These are phyloP conservation scores for Hsuehochloa calcarea DNA, from an alignment of 176 grass and related monocot species.

Conservation along the genomic window DNA sequence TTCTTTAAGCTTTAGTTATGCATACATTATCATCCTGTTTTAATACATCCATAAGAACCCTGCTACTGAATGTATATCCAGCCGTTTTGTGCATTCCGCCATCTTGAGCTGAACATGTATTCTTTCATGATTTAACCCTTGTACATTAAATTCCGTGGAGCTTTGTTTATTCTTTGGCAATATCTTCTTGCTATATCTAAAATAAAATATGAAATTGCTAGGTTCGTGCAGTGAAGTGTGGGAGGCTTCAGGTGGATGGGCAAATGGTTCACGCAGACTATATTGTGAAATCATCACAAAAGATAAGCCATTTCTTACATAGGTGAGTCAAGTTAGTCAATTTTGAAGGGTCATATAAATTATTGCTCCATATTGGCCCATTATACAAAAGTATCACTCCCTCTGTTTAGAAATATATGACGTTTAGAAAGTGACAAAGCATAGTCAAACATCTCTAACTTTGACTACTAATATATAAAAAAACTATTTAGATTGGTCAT, in stretches of 20 bases:
- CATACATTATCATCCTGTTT: neutral
- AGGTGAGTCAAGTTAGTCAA: constrained; percentile 44
- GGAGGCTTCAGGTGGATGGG: constrained; percentile 90
- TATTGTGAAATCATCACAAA: constrained; percentile 72
- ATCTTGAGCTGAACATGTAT: neutral
- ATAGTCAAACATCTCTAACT: neutral
- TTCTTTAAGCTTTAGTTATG: neutral
- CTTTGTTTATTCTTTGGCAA: neutral
- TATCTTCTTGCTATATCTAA: constrained; percentile 8
- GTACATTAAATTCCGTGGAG: neutral
- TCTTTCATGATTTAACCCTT: neutral
- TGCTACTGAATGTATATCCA: neutral
- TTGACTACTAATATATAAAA: neutral
- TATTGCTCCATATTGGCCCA: neutral
- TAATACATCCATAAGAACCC: neutral
- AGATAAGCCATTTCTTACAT: constrained; percentile 95
- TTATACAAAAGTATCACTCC: neutral
- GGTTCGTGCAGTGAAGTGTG: constrained; percentile 68
- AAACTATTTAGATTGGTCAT: neutral
- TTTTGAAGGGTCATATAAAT: neutral
- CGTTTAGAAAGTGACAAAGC: neutral
- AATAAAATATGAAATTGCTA: constrained; percentile 40
- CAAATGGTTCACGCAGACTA: constrained; percentile 58
- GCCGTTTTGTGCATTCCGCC: neutral
- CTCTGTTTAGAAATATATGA: neutral